A percentile compares a stretch with the other conserved stretches of the same genome.
phyloP scores from a whole-genome alignment of 495 filamentous ascomycete species.

The Letharia lupina region DNA sequence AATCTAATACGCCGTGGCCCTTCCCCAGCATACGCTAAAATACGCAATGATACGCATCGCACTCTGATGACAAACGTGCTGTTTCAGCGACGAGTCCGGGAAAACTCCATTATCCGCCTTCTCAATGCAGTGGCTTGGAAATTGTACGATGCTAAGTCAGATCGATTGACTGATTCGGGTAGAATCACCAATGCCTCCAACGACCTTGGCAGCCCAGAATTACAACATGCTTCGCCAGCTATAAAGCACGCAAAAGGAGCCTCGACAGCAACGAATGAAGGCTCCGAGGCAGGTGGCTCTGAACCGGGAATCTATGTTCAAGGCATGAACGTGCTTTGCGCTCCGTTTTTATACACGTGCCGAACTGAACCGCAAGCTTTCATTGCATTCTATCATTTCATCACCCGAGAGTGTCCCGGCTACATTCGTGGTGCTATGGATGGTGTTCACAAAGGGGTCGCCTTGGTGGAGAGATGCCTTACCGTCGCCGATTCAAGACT shows the following conservation, averaged over 20 bases:
- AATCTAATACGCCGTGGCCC: slow-evolving; percentile 84
- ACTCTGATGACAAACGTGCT: slow-evolving; percentile 92
- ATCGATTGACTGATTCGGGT: slow-evolving; percentile 31
- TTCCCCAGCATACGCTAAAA: slow-evolving; percentile 91
- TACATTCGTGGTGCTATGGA: slow-evolving; percentile 97
- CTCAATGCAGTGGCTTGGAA: slow-evolving; percentile 97
- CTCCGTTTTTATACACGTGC: slow-evolving; percentile 92
- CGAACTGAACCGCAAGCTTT: slow-evolving; percentile 93
- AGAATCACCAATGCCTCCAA: slow-evolving; percentile 23
- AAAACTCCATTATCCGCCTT: slow-evolving; percentile 87
- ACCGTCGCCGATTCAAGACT: slow-evolving; percentile 86
- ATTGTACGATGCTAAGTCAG: slow-evolving; percentile 65
- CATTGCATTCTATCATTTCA: slow-evolving; percentile 77
- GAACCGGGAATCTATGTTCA: slow-evolving; percentile 87
- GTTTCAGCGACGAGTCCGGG: slow-evolving; percentile 88
- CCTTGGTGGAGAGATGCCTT: slow-evolving; percentile 82
- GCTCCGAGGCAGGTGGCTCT: slow-evolving; percentile 43
- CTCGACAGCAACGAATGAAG: slow-evolving; percentile 40
- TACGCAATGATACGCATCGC: slow-evolving; percentile 95
- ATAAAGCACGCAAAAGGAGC: slow-evolving; percentile 35
- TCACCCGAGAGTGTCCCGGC: slow-evolving; percentile 82
- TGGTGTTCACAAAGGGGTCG: slow-evolving; percentile 85
- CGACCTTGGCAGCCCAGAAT: slow-evolving; percentile 24
- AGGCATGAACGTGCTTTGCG: slow-evolving; percentile 99
- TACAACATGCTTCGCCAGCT: slow-evolving; percentile 35